Base-by-base conservation (phyloP, 2,329 filamentous ascomycete genomes). In the Penicillium sp. region DNA sequence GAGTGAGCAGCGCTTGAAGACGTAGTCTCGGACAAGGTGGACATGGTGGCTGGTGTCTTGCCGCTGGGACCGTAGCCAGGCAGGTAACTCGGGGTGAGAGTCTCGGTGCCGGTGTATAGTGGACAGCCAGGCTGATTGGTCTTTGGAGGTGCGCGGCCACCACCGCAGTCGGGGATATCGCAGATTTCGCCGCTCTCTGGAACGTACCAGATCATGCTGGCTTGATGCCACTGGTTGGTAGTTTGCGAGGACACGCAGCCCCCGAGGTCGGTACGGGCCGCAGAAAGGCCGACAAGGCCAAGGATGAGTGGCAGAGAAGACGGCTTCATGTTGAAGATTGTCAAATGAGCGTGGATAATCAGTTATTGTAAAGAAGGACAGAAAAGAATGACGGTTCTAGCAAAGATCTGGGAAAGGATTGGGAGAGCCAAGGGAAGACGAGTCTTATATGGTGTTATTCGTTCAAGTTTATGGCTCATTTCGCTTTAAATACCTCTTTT, bases 131-230 rank as follows among this genome's bases (percentile, higher is more conserved):
- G 80, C 14, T 79, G 73, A 16, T 70, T 73, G 11, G 74, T 77
- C 67, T 78, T 82, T 43, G 77, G 74, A 2, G 80, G 77, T 6
- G 79, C 80, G 30, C 74, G 71, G 38, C 79, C 80, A 47, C 80
- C 80, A 41, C 80, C 80, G 61, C 80, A 84, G 71, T 84, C 80
- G 49, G 79, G 70, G 44, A 76, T 55, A 8, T 68, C 67, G 70
- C 80, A 84, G 56, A 83, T 67, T 66, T 83, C 79, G 56, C 79
- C 77, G 12, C 73, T 77, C 48, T 64, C 77, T 2, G 78, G 79
- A 36, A 80, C 73, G 60, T 77, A 82, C 69, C 70, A 83, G 46
- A 59, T 49, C 44, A 55, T 45, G 32, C 48, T 56, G 47, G 52
- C 52, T 32, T 55, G 42, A 30, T 54, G 32, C 47, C 50, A 54